These are phyloP conservation scores for Zoysia matrella DNA, from an alignment of 202 grass and related monocot species.

Conservation along the genomic window DNA sequence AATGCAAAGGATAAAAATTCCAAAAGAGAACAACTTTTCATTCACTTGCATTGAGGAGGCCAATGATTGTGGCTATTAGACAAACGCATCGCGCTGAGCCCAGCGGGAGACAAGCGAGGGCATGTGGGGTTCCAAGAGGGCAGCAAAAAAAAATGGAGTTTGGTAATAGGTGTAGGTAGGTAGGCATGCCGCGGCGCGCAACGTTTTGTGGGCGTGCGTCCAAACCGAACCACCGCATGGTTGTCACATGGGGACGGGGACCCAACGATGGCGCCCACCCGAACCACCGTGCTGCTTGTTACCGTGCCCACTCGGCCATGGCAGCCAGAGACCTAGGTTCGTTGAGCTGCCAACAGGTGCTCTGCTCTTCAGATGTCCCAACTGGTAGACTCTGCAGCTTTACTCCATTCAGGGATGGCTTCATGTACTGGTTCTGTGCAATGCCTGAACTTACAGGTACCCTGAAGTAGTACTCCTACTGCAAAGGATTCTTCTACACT, in stretches of 20 bases:
- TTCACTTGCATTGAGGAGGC: not conserved
- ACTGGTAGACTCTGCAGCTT: slow-evolving; percentile 31
- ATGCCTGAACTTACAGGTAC: too few relatives aligned
- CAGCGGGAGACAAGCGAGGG: slow-evolving; percentile 41
- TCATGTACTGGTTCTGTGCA: too few relatives aligned
- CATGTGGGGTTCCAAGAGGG: slow-evolving; percentile 44
- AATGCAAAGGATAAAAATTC: slow-evolving; percentile 38
- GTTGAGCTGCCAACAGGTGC: not conserved
- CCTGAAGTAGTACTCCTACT: not conserved
- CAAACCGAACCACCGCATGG: slow-evolving; percentile 42
- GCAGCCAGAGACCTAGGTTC: not conserved
- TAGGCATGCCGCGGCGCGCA: slow-evolving; percentile 36
- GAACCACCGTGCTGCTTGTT: slow-evolving; percentile 24
- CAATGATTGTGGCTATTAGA: slow-evolving; percentile 7
- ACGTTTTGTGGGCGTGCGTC: slow-evolving; percentile 47
- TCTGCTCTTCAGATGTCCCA: slow-evolving; percentile 3
- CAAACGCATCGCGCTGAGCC: not conserved
- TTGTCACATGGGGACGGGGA: slow-evolving; percentile 52
- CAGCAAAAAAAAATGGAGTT: slow-evolving; percentile 15
- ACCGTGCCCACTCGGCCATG: not conserved
- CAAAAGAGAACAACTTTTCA: too few relatives aligned
- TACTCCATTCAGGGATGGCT: slow-evolving; percentile 2
- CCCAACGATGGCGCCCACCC: slow-evolving; percentile 46
- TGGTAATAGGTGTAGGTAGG: slow-evolving; percentile 36
- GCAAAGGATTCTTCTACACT: not conserved